Evolutionary conservation across 2,329 filamentous ascomycete species (phyloP).

Genomic region (Pseudocercospora macadamiae): DNA sequence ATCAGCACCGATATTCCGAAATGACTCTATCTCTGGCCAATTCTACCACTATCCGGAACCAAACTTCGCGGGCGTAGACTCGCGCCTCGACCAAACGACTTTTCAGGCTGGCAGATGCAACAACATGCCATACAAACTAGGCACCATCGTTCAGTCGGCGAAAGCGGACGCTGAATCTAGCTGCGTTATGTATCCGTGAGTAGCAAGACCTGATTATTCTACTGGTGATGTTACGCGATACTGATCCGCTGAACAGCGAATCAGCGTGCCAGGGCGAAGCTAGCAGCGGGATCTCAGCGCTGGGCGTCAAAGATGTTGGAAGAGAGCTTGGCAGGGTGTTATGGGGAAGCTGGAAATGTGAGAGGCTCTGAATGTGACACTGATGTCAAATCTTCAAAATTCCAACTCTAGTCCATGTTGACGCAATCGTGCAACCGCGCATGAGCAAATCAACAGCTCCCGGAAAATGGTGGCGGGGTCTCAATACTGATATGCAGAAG

Average conservation of each 20-base stretch:
- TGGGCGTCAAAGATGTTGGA: constrained; percentile 1
- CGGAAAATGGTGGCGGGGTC: not conserved
- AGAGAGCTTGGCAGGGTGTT: not conserved
- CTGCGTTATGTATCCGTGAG: constrained; percentile 5
- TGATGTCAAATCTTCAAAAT: not conserved
- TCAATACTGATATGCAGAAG: not conserved
- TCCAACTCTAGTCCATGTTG: not conserved
- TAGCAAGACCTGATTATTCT: not conserved
- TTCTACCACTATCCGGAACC: constrained; percentile 3
- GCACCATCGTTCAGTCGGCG: not conserved
- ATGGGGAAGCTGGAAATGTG: constrained; percentile 6
- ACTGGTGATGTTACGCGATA: no score
- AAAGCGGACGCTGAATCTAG: not conserved
- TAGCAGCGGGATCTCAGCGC: not conserved
- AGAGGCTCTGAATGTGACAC: not conserved
- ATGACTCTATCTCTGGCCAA: not conserved
- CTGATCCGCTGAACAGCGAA: not conserved
- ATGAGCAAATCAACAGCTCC: not conserved
- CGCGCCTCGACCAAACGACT: not conserved
- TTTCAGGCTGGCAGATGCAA: not conserved
- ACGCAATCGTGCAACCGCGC: not conserved
- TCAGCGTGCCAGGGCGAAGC: not conserved
- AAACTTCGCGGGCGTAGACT: constrained; percentile 3
- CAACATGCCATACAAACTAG: not conserved
- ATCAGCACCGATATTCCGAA: not conserved